Conservation (phyloP, 1,284 basidiomycete genomes). For the Farysia itapuensis region DNA sequence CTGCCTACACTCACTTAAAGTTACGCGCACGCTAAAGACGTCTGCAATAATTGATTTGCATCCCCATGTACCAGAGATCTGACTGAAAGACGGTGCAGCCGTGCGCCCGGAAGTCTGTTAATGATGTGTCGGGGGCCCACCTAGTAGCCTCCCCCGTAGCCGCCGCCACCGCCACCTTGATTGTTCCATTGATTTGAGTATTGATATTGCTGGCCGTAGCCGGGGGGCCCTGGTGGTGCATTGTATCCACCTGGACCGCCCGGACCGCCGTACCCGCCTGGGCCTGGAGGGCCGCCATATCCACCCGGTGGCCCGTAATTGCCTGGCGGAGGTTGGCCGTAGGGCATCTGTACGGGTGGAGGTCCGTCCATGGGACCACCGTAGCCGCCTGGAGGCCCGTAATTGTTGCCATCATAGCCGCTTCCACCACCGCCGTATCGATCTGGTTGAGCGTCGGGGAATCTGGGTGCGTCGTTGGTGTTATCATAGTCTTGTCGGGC, state of each 20-base stretch:
- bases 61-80: neutral
- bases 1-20: conserved; percentile 20
- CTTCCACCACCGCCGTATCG: conserved; percentile 17
- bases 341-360: too few species aligned
- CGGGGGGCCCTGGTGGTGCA: conserved; percentile 6
- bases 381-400: too few species aligned
- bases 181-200: conserved; percentile 7
- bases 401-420: too few species aligned
- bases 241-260: conserved; percentile 8
- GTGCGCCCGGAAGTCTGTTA: neutral
- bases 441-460: conserved; percentile 28
- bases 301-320: conserved; percentile 7
- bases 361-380: conserved; percentile 3
- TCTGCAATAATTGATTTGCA: neutral
- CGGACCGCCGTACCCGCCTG: conserved; percentile 12
- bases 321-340: too few species aligned
- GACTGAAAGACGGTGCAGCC: neutral
- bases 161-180: conserved; percentile 25
- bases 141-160: conserved; percentile 18
- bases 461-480: conserved; percentile 6
- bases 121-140: neutral
- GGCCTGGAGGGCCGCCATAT: conserved; percentile 12
- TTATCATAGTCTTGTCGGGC: neutral
- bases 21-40: neutral
- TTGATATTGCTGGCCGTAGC: conserved; percentile 5